phyloP scores from a whole-genome alignment of 2,329 filamentous ascomycete species.

The Clarireedia paspali region DNA sequence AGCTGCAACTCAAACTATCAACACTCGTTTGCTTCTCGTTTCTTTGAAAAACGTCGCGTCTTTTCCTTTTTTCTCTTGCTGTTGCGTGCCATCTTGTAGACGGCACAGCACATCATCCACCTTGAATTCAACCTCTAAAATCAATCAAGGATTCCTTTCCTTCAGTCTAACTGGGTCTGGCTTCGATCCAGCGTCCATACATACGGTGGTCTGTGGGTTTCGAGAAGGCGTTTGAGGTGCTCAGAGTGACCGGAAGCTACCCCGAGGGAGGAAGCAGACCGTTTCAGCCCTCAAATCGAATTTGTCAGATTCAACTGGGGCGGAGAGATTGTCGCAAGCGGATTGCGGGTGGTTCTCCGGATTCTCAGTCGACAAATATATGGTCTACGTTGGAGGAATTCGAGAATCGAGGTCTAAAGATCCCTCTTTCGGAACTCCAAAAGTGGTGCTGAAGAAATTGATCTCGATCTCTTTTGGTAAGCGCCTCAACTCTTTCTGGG shows the following conservation, averaged over 20 bases:
- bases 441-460: slow-evolving; percentile 1
- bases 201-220: neutral
- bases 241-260: neutral
- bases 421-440: neutral
- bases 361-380: neutral
- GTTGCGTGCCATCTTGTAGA: too few species aligned
- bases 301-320: neutral
- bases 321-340: neutral
- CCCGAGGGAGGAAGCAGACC: neutral
- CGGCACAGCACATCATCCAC: too few species aligned
- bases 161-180: neutral
- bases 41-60: too few species aligned
- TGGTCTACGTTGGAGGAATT: neutral
- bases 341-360: slow-evolving; percentile 3
- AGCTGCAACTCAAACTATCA: too few species aligned
- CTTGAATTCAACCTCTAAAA: neutral
- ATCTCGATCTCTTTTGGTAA: neutral
- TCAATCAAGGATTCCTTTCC: neutral
- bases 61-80: too few species aligned
- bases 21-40: too few species aligned
- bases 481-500: neutral
- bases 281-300: slow-evolving; percentile 7
- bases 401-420: neutral
- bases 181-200: neutral
- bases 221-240: neutral